phyloP scores from a whole-genome alignment of 2,329 filamentous ascomycete species.

The Monosporascus sp. region DNA sequence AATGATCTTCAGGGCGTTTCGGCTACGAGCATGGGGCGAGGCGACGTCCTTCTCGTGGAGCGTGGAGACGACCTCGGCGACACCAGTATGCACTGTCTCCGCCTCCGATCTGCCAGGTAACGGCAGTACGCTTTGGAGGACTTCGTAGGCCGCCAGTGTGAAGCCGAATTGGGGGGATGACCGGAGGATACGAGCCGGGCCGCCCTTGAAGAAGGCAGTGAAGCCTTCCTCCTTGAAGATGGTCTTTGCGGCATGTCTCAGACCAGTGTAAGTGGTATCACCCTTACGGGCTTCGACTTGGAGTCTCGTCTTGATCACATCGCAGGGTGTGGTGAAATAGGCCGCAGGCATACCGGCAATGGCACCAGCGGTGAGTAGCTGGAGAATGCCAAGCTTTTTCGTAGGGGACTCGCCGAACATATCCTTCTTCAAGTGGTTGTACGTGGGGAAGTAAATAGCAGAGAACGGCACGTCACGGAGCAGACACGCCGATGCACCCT shows the following conservation, averaged over 20 bases:
- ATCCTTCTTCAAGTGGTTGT: conserved; percentile 90
- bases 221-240: conserved; percentile 90
- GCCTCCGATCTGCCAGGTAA: conserved; percentile 59
- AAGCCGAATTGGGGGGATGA: conserved; percentile 98
- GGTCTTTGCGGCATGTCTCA: conserved; percentile 79
- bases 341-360: conserved; percentile 89
- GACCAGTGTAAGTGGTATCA: conserved; percentile 78
- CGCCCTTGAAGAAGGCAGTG: conserved; percentile 97
- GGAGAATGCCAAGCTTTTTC: conserved; percentile 83
- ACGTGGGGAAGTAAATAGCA: conserved; percentile 97
- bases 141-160: conserved; percentile 90
- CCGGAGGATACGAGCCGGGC: conserved; percentile 87
- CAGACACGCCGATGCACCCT: conserved; percentile 90
- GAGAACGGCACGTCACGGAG: conserved; percentile 97
- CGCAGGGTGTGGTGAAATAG: conserved; percentile 94
- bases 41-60: conserved; percentile 55
- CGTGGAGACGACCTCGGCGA: conserved; percentile 58
- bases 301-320: conserved; percentile 97
- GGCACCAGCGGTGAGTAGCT: conserved; percentile 89
- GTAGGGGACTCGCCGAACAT: conserved; percentile 83
- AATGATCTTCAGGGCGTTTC: conserved; percentile 93
- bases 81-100: conserved; percentile 51
- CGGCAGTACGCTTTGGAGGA: conserved; percentile 76
- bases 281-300: conserved; percentile 98
- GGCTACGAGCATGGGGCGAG: conserved; percentile 56